Conservation (phyloP, 306 rosid genomes). For the Cucurbita argyrosperma region DNA sequence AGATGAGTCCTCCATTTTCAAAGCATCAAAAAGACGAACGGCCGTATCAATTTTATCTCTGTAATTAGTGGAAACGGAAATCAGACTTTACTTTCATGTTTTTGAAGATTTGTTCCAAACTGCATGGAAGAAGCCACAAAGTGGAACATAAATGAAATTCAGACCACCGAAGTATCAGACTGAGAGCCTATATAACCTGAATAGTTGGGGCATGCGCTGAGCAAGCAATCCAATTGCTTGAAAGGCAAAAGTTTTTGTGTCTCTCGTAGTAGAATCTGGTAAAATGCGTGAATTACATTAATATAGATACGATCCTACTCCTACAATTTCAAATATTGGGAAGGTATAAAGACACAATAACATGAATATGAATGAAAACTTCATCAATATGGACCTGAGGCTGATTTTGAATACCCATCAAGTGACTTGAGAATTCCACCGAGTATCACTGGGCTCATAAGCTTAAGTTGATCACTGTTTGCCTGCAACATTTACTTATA, state of each 20-base stretch:
- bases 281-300: background rate
- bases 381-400: conserved; percentile 41
- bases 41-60: conserved; percentile 87
- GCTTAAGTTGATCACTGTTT: conserved; percentile 64
- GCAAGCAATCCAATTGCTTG: conserved; percentile 91
- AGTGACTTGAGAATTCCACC: conserved; percentile 87
- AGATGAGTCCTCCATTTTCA: conserved; percentile 63
- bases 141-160: background rate
- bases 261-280: conserved; percentile 63
- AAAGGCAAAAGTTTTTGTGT: conserved; percentile 72
- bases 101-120: background rate
- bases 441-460: conserved; percentile 88
- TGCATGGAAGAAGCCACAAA: background rate
- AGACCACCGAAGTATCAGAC: background rate
- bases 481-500: conserved; percentile 35
- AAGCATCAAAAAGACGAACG: conserved; percentile 64
- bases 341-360: background rate
- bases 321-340: conserved; percentile 4
- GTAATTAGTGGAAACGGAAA: conserved; percentile 13
- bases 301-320: background rate
- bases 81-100: background rate
- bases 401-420: conserved; percentile 51
- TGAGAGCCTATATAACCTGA: conserved; percentile 39
- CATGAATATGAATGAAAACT: background rate
- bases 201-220: conserved; percentile 80